Evolutionary conservation across 345 rosid species (phyloP), one percentile per base, ranked within the genome.

Genomic region (Anacardium occidentale): DNA sequence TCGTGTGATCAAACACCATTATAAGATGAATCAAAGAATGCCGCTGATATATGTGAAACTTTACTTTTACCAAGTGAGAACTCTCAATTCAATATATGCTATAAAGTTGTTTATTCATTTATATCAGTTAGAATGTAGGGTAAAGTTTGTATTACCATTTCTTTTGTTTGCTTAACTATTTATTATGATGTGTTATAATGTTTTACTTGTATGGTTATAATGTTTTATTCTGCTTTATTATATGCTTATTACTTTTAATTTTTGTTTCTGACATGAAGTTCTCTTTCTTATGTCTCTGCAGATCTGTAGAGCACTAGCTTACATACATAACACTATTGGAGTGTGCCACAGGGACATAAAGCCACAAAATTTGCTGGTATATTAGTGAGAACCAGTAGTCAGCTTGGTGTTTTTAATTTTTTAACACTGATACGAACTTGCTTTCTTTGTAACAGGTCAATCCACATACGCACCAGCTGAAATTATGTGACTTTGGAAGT

Each of bases 301-400:
- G 97, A 95, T 95, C 54, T 95, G 92, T 73, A 81, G 99, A 75
- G 91, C 99, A 4, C 90, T 95, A 70, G 86, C 93, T 62, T 95
- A 93, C 82, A 91, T 93, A 75, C 98, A 95, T 78, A 85, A 86
- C 59, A 82, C 86, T 57, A 85, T 91, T 25, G 97, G 96, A 75
- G 96, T 93, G 61, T 95, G 98, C 84, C 98, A 95, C 81, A 86
- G 99, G 80, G 99, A 95, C 85, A 91, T 95, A 74, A 92, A 95
- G 82, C 99, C 99, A 59, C 99, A 92, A 80, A 95, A 95, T 83
- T 85, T 95, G 68, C 83, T 95, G 96, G 99, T 96, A 82, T 53
- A 86, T 73, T 58, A 9, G 3, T 7, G 20, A 45, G 51, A 44
- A 11, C 34, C 53, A 15, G 26, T 66, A 18, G 42, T 25, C 44